A percentile compares a stretch with the other conserved stretches of the same genome.
These are phyloP conservation scores for Grammothele lineata DNA, from an alignment of 768 basidiomycete genomes.

Conservation along the genomic window DNA sequence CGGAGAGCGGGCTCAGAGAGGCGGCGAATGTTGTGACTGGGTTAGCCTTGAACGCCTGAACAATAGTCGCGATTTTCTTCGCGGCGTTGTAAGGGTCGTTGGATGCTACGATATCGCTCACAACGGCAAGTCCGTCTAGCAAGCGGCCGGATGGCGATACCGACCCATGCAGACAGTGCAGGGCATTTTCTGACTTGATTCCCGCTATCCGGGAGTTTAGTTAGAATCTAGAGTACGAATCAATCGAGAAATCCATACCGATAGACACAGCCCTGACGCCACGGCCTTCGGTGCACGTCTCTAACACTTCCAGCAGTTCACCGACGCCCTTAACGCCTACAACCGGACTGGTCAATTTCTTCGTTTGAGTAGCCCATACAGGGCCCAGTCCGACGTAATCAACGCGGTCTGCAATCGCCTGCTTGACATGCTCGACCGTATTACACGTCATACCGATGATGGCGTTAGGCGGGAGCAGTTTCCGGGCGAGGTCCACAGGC, in stretches of 20 bases:
- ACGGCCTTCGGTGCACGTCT: constrained; percentile 40
- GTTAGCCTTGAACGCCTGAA: constrained; percentile 38
- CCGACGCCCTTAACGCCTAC: constrained; percentile 76
- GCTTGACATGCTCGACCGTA: constrained; percentile 55
- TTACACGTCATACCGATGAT: constrained; percentile 84
- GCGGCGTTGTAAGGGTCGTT: constrained; percentile 50
- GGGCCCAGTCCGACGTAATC: constrained; percentile 91
- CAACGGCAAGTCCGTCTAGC: constrained; percentile 83
- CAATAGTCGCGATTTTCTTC: constrained; percentile 35
- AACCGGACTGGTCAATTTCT: constrained; percentile 58
- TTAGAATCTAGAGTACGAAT: background rate
- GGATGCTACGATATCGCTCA: constrained; percentile 81
- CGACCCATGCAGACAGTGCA: constrained; percentile 70
- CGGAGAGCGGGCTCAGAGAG: constrained; percentile 19
- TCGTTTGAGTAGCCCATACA: constrained; percentile 77
- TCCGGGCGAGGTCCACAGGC: constrained; percentile 60
- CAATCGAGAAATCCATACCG: constrained; percentile 50
- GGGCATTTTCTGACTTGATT: constrained; percentile 74
- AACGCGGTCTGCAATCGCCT: constrained; percentile 58
- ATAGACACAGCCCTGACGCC: constrained; percentile 76
- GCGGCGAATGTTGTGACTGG: constrained; percentile 20
- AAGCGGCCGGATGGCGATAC: constrained; percentile 51
- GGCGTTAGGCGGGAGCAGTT: constrained; percentile 60
- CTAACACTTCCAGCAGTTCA: constrained; percentile 54
- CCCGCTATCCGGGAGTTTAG: constrained; percentile 54